Evolutionary conservation across 768 basidiomycete species (phyloP), one percentile per base, ranked within the genome.

Genomic region (Mycena epipterygia): DNA sequence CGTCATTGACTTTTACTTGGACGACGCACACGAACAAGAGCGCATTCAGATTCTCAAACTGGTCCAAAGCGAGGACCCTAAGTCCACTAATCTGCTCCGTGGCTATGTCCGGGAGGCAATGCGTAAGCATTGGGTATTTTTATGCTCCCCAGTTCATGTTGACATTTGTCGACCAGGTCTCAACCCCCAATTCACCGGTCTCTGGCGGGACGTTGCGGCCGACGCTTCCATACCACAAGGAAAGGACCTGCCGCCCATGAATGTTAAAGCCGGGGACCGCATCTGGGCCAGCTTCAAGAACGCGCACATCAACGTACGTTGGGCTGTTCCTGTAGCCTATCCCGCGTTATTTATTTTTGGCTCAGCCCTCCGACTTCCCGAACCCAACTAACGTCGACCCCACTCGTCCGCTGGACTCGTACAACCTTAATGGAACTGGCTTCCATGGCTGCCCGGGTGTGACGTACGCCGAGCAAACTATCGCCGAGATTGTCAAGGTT

Each of bases 31-130:
- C 19, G 80, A 79, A 11, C 76, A 76, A 53, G 85, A 89, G 68
- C 77, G 81, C 14, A 79, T 75, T 0, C 81, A 84, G 23, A 84
- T 89, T 33, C 46, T 83, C 29, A 69, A 78, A 51, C 78, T 88
- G 0, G 76, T 81, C 6, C 72, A 79, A 32, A 75, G 76, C 37
- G 76, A 76, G 8, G 83, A 84, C 67, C 53, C 73, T 5, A 70
- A 78, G 33, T 82, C 82, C 59, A 75, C 74, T 8, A 79, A 83
- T 41, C 64, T 84, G 27, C 74, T 89, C 9, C 79, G 76, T 12
- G 88, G 88, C 23, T 90, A 89, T 72, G 84, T 87, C 17, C 77
- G 84, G 29, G 88, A 90, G 73, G 89, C 84, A 0, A 84, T 88
- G 83, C 79, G 88, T 86, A 55, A 21, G 33, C 37, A n/a, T 17